Percentiles rank a stretch among this genome's conserved stretches.
phyloP scores from a whole-genome alignment of 495 filamentous ascomycete genomes.

The Talaromyces ruber region DNA sequence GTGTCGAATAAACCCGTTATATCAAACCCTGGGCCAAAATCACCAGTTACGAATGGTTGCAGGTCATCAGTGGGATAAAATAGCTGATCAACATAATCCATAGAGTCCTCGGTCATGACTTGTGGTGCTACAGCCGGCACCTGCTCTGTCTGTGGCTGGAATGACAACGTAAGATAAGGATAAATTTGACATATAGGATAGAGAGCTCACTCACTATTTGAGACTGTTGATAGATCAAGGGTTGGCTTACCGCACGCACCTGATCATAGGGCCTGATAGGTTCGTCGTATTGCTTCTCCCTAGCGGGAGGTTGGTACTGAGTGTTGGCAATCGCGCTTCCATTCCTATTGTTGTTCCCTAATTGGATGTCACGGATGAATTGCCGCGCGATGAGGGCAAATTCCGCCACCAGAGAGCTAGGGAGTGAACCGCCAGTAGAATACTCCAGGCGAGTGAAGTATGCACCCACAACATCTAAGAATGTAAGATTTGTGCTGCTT shows the following conservation, averaged over 20 bases:
- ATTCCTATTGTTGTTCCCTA: not conserved
- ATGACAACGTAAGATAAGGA: not conserved
- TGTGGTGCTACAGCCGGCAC: not conserved
- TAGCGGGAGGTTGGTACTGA: not conserved
- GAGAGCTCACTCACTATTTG: not conserved
- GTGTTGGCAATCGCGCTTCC: not conserved
- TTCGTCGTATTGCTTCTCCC: not conserved
- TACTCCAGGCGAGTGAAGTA: constrained; percentile 25
- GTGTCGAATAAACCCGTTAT: constrained; percentile 3
- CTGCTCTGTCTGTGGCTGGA: not conserved
- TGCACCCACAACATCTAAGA: constrained; percentile 22
- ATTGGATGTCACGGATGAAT: constrained; percentile 7
- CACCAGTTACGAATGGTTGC: constrained; percentile 3
- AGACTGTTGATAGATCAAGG: not conserved
- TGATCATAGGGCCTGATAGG: not conserved
- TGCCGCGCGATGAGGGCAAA: constrained; percentile 24
- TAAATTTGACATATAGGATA: not conserved
- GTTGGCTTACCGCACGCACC: not conserved
- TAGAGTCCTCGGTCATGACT: not conserved
- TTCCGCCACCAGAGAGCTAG: constrained; percentile 18
- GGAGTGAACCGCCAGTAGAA: constrained; percentile 20
- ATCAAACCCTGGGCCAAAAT: constrained; percentile 3
- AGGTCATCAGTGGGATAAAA: constrained; percentile 5
- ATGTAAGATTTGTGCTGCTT: constrained; percentile 20
- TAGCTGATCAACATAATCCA: constrained; percentile 1